Percentiles rank a stretch among this genome's conserved stretches.
Conservation (phyloP, 306 rosid genomes). For the Sicyos edulis region DNA sequence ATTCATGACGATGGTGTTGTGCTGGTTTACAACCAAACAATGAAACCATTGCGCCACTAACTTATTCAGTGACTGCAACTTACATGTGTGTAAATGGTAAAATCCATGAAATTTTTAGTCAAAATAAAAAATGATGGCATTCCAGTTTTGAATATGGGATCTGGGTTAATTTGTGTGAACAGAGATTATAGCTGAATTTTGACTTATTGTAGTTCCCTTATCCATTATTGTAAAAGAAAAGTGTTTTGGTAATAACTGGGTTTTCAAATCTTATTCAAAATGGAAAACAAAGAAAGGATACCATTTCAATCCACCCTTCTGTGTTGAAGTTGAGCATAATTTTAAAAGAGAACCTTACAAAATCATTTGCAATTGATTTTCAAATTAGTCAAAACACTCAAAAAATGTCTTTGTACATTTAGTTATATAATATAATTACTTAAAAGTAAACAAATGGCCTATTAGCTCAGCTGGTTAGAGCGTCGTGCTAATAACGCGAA, state of each 20-base stretch:
- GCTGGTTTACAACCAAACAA: no score
- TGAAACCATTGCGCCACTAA: no score
- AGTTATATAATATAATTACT: no score
- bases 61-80: no score
- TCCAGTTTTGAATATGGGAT: conserved; percentile 33
- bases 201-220: conserved; percentile 8
- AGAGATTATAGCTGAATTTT: conserved; percentile 10
- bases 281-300: conserved; percentile 4
- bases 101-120: not conserved
- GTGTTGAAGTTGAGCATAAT: not conserved
- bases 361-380: not conserved
- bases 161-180: conserved; percentile 24
- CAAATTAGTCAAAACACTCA: not conserved
- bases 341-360: not conserved
- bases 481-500: conserved; percentile 24
- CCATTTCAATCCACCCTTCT: conserved; percentile 32
- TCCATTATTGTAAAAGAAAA: conserved; percentile 27
- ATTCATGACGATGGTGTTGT: no score
- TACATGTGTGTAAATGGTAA: no score
- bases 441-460: conserved; percentile 7
- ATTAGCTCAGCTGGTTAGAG: conserved; percentile 23
- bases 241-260: not conserved
- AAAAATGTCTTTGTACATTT: no score
- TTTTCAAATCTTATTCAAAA: conserved; percentile 12
- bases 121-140: not conserved